These are phyloP conservation scores for Candida broadrunensis DNA, from an alignment of 805 yeast species.

Conservation along the genomic window DNA sequence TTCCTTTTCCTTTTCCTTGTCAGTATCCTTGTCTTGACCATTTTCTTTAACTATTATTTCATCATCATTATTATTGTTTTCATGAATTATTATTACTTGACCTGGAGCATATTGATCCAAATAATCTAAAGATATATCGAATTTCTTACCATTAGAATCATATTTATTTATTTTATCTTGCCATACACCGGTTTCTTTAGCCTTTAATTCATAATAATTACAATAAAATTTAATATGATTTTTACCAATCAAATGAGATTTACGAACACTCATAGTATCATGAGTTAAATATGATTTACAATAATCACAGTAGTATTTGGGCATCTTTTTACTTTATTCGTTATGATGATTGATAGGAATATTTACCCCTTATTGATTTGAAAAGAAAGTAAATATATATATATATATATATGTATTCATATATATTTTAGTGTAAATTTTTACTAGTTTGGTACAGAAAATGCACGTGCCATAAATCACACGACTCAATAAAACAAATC, in stretches of 20 bases:
- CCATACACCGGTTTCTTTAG: conserved; percentile 37
- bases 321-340: no score
- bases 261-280: conserved; percentile 82
- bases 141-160: conserved; percentile 25
- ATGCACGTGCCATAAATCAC: no score
- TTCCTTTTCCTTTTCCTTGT: conserved; percentile 1
- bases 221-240: conserved; percentile 72
- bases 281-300: conserved; percentile 82
- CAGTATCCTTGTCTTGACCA: no score
- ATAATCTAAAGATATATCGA: conserved; percentile 32
- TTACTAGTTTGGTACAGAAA: no score
- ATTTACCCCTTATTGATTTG: no score
- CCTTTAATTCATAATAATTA: conserved; percentile 63
- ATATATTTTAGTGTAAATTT: no score
- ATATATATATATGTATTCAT: no score
- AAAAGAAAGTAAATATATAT: no score
- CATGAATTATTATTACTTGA: not conserved
- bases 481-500: no score
- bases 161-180: not conserved
- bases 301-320: conserved; percentile 78
- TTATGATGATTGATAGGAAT: no score
- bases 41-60: not conserved
- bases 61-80: not conserved
- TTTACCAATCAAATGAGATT: conserved; percentile 73
- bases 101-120: conserved; percentile 35